Evolutionary conservation across 179 eudicot genomes (phyloP).

Genomic region (Kewa caespitosa): DNA sequence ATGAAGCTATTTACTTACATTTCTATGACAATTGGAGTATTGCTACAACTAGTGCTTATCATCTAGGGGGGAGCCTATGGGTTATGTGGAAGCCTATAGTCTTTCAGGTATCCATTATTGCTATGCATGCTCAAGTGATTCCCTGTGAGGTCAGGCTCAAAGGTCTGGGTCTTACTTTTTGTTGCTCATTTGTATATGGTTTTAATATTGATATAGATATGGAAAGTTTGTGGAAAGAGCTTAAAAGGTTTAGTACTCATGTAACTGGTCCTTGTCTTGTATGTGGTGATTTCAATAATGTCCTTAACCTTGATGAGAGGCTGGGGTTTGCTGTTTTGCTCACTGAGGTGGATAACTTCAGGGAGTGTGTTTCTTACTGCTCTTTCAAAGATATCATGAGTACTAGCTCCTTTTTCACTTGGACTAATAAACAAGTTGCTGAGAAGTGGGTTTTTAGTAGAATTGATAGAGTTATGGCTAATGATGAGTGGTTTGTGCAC

Average conservation of each 20-base stretch:
- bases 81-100: neutral
- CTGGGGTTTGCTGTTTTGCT: neutral
- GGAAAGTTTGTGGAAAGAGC: neutral
- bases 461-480: neutral
- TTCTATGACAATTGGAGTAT: neutral
- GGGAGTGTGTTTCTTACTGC: neutral
- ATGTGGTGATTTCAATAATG: neutral
- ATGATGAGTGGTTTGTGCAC: neutral
- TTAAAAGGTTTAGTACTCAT: neutral
- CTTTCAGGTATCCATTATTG: neutral
- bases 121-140: neutral
- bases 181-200: neutral
- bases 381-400: neutral
- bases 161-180: neutral
- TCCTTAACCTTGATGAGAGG: neutral
- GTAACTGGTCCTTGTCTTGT: neutral
- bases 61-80: neutral
- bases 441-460: neutral
- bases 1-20: neutral
- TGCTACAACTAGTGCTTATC: neutral
- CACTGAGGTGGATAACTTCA: neutral
- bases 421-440: neutral
- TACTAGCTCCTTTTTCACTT: neutral
- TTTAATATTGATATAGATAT: neutral
- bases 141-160: neutral